A percentile compares a stretch with the other conserved stretches of the same genome.
Conservation (phyloP, 129 eudicot species). For the Flaveria ramosissima region DNA sequence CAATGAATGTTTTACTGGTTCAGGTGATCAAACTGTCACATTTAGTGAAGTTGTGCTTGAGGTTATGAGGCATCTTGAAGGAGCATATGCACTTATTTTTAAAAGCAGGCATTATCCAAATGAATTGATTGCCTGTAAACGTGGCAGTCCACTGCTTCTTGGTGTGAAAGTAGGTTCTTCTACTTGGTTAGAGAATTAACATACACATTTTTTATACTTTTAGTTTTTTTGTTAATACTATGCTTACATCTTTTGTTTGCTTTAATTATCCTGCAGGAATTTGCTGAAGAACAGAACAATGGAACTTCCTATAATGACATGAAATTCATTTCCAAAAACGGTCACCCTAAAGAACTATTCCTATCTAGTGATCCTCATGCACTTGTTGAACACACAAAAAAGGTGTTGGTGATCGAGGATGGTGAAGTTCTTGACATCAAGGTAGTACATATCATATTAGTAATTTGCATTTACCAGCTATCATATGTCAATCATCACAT, state of each 20-base stretch:
- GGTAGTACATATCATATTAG: conserved; percentile 45
- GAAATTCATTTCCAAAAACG: conserved; percentile 60
- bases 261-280: conserved; percentile 48
- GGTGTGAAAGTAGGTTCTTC: conserved; percentile 82
- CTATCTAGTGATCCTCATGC: conserved; percentile 93
- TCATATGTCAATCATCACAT: neutral
- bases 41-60: conserved; percentile 92
- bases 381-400: conserved; percentile 89
- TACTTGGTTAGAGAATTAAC: neutral
- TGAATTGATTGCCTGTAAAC: conserved; percentile 94
- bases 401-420: conserved; percentile 87
- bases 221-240: neutral
- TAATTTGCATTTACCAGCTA: conserved; percentile 4
- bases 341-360: conserved; percentile 79
- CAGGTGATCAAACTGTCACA: conserved; percentile 76
- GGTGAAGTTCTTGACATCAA: conserved; percentile 82
- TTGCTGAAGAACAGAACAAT: conserved; percentile 42
- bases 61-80: conserved; percentile 96
- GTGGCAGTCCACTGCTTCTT: conserved; percentile 94
- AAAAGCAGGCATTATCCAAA: conserved; percentile 93
- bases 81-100: conserved; percentile 94
- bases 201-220: neutral
- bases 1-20: conserved; percentile 30
- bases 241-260: neutral
- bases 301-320: conserved; percentile 60